Base-by-base conservation (phyloP, 2,329 filamentous ascomycete species). In the Cercospora nicotianae region DNA sequence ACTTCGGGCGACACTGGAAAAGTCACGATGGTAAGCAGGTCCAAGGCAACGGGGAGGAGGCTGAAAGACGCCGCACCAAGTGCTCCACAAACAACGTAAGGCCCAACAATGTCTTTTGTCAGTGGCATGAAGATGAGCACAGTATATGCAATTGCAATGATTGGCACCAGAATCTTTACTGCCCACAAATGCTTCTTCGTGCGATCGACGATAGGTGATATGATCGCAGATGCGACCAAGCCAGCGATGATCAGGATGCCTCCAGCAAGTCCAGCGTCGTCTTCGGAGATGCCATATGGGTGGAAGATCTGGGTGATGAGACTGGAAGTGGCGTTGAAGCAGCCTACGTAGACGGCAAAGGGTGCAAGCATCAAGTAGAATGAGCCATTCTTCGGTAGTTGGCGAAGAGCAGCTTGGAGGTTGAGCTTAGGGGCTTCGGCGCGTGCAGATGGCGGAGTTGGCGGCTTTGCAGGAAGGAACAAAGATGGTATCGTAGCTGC, bases 311-410 rank as follows among this genome's bases (percentile, higher is more conserved):
- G 94, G 82, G 94, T 96, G 9, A 98, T 85, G 1, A 98, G 87
- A 1, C 91, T 91, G 60, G 93, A 96, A 72, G 94, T 84, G 72
- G 91, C 91, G 84, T 98, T 98, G 88, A 99, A 99, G 82, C 95
- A 90, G 74, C 91, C 93, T 69, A 97, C 92, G 79, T 93, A 97
- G 74, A 94, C 80, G 71, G 87, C 82, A 81, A 94, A 98, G n/a
- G 94, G 90, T 68, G 94, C 75, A 69, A 94, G 83, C 72, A 97
- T 81, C 70, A 97, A 86, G 86, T 89, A 96, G 80, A 96, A 90
- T 77, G 94, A 90, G 18, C 86, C 83, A 5, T 88, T 91, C 33
- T 76, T 77, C 58, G 85, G 76, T 55, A 84, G 77, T 18, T 73
- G 65, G 12, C 67, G 73, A 1, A 94, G 79, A 18, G 86, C 85